phyloP scores from a whole-genome alignment of 768 basidiomycete species.

The Trametes cubensis region DNA sequence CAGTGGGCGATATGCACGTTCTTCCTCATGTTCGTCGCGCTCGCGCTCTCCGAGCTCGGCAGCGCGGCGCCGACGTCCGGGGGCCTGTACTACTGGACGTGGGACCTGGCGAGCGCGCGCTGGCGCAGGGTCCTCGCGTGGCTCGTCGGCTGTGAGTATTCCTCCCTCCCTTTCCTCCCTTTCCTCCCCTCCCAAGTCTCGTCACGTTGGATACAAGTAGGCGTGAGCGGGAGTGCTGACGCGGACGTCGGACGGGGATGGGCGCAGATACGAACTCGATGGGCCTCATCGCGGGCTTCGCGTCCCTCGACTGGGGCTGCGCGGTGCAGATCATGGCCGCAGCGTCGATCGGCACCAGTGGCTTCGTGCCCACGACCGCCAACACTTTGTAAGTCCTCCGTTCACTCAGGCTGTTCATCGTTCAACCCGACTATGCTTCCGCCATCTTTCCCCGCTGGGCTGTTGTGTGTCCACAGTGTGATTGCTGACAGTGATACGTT shows the following conservation, averaged over 20 bases:
- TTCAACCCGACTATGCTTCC: no score
- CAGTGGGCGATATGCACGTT: slow-evolving; percentile 39
- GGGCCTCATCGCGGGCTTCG: slow-evolving; percentile 37
- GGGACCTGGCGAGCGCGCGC: slow-evolving; percentile 32
- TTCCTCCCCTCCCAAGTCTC: no score
- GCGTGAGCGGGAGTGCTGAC: no score
- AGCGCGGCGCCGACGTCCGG: slow-evolving; percentile 41
- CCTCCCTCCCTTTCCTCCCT: no score
- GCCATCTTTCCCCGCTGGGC: no score
- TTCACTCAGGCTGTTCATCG: no score
- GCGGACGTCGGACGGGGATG: no score
- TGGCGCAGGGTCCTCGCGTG: slow-evolving; percentile 42
- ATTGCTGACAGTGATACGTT: neutral
- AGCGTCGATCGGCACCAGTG: slow-evolving; percentile 36
- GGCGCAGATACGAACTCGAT: slow-evolving; percentile 43
- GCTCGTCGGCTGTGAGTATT: slow-evolving; percentile 42
- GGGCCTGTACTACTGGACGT: slow-evolving; percentile 43
- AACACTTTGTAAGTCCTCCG: slow-evolving; percentile 31
- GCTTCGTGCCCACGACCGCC: slow-evolving; percentile 31
- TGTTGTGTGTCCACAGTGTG: no score
- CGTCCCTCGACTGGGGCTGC: slow-evolving; percentile 43
- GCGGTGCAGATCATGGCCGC: slow-evolving; percentile 44
- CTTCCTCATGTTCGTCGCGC: slow-evolving; percentile 39
- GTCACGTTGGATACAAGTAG: no score
- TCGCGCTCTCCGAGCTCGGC: slow-evolving; percentile 40